Evolutionary conservation across 2,329 filamentous ascomycete species (phyloP), one percentile per base, ranked within the genome.

Genomic region (Didymella pomorum): DNA sequence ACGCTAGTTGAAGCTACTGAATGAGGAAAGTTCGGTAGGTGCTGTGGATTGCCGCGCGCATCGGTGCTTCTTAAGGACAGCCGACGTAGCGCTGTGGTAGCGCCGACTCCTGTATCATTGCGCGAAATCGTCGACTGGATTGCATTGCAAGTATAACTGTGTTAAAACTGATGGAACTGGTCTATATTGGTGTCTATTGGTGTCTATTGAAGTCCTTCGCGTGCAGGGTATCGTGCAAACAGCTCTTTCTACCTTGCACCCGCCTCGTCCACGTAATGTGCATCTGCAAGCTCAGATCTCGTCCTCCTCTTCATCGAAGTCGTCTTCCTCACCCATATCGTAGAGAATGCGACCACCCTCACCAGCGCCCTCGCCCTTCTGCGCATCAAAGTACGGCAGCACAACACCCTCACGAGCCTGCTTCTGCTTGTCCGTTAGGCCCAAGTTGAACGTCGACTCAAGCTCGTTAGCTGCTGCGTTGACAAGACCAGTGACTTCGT

Each of bases 241-340:
- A n/a, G n/a, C 23, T 25, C 23, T 25, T n/a, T 20, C 18, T 3
- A 11, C 18, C 2, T 9, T 39, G 9, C 4, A 39, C 35, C n/a
- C 18, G 18, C 9, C n/a, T 20, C 2, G n/a, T 18, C 35, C 18
- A 39, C 9, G 35, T 1, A n/a, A 39, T 20, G n/a, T n/a, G n/a
- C n/a, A 37, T 42, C 25, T 31, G n/a, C 20, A 14, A 12, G 9
- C 18, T 41, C 37, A 41, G 20, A 41, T 41, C 79, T 97, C 93
- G 79, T 97, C 93, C 71, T 97, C 93, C 72, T 96, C 93, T 58
- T 96, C 93, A 68, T 97, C 93, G 79, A 97, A 98, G 75, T 98
- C 93, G 77, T 99, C 95, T 79, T 98, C 95, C 62, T 88, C 86
- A 1, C 93, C 94, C 91, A 98, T 96, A 68, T 98, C 94, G 75